Base-by-base conservation (phyloP, 2,329 filamentous ascomycete genomes). In the Trichoderma sp. region DNA sequence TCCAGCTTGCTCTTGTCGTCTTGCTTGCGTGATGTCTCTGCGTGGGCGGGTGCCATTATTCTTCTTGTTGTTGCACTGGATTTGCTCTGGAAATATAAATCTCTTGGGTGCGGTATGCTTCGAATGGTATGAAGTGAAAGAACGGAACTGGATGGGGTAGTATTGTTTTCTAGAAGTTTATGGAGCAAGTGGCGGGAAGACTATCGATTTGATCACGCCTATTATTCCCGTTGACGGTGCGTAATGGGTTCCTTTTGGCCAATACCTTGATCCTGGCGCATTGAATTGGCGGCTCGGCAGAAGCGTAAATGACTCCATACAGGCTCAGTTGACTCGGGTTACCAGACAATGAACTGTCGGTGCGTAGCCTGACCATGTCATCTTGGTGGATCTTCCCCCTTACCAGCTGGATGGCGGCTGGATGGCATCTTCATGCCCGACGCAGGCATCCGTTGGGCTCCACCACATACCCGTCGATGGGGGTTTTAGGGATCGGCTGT, bases 1-100 rank as follows among this genome's bases (percentile, higher is more conserved):
- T 78, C 78, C 33, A 84, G 76, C 67, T 78, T 81, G 21, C 78
- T 75, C 65, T 83, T 79, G n/a, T 69, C 59, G 41, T 63, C 73
- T 53, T 66, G 65, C 12, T 64, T 75, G 18, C n/a, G 73, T 21
- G 38, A 21, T 33, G 38, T 14, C 12, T 41, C 66, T 71, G 65
- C 38, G 27, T 68, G 41, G 16, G n/a, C 41, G 29, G 53, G 71
- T 24, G 71, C 63, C 71, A 74, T 74, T 33, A n/a, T 35, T 45
- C 8, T 53, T 35, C 24, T 69, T 7, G 16, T 5, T 65, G 27
- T 31, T 21, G 21, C 24, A 27, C 41, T 45, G 6, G 14, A 38
- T 38, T 41, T 24, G n/a, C 21, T 56, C 53, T 35, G 21, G 7
- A 24, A 27, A 33, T 35, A 45, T 65, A 29, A 62, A 8, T 33